Conservation (phyloP, 768 basidiomycete species). For the Collybiopsis confluens region DNA sequence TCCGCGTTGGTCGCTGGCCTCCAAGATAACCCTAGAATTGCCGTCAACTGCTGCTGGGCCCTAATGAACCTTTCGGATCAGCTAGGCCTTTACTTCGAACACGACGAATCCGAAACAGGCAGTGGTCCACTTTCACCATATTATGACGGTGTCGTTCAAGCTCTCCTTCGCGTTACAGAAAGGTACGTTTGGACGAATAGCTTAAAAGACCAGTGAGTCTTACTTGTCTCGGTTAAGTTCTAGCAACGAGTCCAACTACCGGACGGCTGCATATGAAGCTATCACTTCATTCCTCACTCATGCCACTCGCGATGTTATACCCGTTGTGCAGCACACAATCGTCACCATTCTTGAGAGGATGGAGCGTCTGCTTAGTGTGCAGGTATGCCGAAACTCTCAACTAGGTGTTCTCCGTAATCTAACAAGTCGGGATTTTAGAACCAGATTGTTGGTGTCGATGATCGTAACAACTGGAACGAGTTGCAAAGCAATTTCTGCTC, state of each 20-base stretch:
- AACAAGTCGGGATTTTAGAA: slow-evolving; percentile 41
- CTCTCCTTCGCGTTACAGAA: slow-evolving; percentile 83
- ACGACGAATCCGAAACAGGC: slow-evolving; percentile 36
- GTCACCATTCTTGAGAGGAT: slow-evolving; percentile 84
- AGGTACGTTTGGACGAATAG: slow-evolving; percentile 40
- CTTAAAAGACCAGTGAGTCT: no score
- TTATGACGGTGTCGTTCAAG: slow-evolving; percentile 81
- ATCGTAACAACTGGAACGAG: slow-evolving; percentile 98
- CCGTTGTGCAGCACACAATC: slow-evolving; percentile 77
- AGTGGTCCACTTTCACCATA: slow-evolving; percentile 79
- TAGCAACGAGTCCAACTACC: slow-evolving; percentile 86
- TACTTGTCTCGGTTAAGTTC: slow-evolving; percentile 41
- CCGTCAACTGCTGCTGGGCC: slow-evolving; percentile 94
- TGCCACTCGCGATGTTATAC: slow-evolving; percentile 72
- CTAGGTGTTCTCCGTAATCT: background rate
- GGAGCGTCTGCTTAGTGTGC: slow-evolving; percentile 82
- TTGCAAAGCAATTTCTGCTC: slow-evolving; percentile 93
- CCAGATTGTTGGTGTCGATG: slow-evolving; percentile 92
- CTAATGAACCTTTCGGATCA: slow-evolving; percentile 95
- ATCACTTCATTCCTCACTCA: slow-evolving; percentile 84
- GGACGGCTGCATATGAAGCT: slow-evolving; percentile 95
- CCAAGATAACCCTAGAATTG: slow-evolving; percentile 77
- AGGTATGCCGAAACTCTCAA: slow-evolving; percentile 44
- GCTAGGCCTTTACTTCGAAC: slow-evolving; percentile 63
- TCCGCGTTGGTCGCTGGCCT: slow-evolving; percentile 80